Base-by-base conservation (phyloP, 2,329 filamentous ascomycete species). In the Cercospora berteroae region DNA sequence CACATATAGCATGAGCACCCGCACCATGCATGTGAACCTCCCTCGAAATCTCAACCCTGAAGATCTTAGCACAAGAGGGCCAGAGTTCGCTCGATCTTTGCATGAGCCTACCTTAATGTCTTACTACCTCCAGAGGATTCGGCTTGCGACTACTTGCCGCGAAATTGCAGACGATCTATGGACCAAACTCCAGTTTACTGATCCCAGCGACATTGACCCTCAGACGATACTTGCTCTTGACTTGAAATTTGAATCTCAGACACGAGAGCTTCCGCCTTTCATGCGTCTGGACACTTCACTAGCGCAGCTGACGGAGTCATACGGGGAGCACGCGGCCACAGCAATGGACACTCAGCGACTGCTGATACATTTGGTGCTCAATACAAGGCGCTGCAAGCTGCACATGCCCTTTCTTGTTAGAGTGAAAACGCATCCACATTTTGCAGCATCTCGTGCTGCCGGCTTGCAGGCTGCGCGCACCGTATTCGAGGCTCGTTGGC, bases 41-140 rank as follows among this genome's bases (percentile, higher is more conserved):
- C 82, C 81, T 1, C 73, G 78, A 1, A 83, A 84, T 60, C 72
- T 83, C 12, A 77, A 81, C 25, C 81, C 83, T 56, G 73, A 76
- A 1, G 77, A 80, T 5, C 74, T 84, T 2, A 58, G 67, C 10
- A 33, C 60, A n/a, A 23, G 73, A 67, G 29, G 66, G 7, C 59
- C 69, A 8, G 70, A 72, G 3, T 71, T 74, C 5, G 69, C 74
- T 5, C 67, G 70, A 18, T 77, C 81, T 1, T 60, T 77, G 0
- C 74, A 75, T 2, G 74, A 78, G 13, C 80, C 81, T 8, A 83
- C 82, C 0, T 72, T 74, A 12, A 83, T 82, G 80, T 80, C 81
- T 6, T 84, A 83, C 65, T 80, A 79, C 25, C 72, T 83, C 5
- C 75, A 80, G 36, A 78, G 82, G 0, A 74, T 82, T n/a, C 78